Base-by-base conservation (phyloP, 371 early-diverging fungal genomes). In the Dipsacomyces acuminosporus region DNA sequence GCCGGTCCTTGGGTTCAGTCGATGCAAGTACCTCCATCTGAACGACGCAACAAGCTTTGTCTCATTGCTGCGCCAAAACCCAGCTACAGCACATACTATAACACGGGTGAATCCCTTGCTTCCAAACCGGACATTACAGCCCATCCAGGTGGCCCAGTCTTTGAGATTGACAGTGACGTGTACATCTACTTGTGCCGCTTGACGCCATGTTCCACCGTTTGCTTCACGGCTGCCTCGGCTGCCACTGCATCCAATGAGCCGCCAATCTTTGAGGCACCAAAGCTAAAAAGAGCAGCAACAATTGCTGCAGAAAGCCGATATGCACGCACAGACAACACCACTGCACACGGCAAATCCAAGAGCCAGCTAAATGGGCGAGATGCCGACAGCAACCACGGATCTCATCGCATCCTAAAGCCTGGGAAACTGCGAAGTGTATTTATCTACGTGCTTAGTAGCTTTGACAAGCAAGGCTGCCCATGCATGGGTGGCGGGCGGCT, bases 151-250 rank as follows among this genome's bases (percentile, higher is more conserved):
- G 25, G 43, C n/a, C 42, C 23, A 1, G 59, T 62, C 4, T 69
- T 69, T 51, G 64, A 59, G 53, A 51, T 69, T 21, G 69, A 69
- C 55, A 62, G 69, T 59, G 63, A 69, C 49, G 63, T 69, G 17
- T 58, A 63, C 26, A 48, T 69, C 38, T 69, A 69, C 22, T 14
- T 54, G 6, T 69, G 63, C 34, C 69, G 69, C 19, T 64, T 69
- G 7, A 46, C 51, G 11, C 69, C 63, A n/a, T 69, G 69, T 42
- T 41, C 63, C 20, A 46, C 45, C 23, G 36, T 69, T 13, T 35
- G 46, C 40, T 43, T 63, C 25, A 54, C 51, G 5, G 55, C 41
- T 1, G 45, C 45, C 4, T 33, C 63, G 1, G 17, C 54, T 0
- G 52, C 48, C 6, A 22, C 33, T 18, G 3, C 35, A 34, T 34